Evolutionary conservation across 2,329 filamentous ascomycete genomes (phyloP).

Genomic region (Monosporascus sp.): DNA sequence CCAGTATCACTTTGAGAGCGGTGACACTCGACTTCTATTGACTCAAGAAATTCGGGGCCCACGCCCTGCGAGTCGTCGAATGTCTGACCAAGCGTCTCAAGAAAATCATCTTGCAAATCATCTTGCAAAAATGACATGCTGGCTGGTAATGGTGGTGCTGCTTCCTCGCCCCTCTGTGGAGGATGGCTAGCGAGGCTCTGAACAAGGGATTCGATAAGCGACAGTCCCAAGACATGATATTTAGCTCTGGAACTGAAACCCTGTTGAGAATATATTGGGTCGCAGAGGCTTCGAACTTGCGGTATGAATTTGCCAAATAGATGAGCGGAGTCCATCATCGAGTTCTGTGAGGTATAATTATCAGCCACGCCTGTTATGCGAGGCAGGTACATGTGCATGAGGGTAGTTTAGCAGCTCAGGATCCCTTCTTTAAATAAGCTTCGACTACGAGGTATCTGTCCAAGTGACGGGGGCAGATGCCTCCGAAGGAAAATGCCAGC

Average conservation of each 20-base stretch:
- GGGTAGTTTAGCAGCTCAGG: no score
- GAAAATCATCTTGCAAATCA: constrained; percentile 19
- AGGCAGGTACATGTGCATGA: no score
- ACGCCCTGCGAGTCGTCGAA: constrained; percentile 6
- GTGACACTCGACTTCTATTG: background rate
- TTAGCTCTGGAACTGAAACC: constrained; percentile 27
- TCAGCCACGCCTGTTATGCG: background rate
- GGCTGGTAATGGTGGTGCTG: constrained; percentile 9
- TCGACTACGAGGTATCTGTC: background rate
- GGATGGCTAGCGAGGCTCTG: constrained; percentile 14
- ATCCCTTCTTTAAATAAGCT: background rate
- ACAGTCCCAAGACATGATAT: constrained; percentile 38
- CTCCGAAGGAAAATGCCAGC: constrained; percentile 4
- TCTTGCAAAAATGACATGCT: constrained; percentile 12
- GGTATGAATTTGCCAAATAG: constrained; percentile 39
- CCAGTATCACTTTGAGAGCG: background rate
- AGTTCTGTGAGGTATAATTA: constrained; percentile 27
- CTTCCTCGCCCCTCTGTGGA: constrained; percentile 12
- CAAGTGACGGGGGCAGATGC: no score
- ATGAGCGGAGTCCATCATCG: constrained; percentile 29
- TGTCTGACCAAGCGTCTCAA: constrained; percentile 14
- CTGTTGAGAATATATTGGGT: constrained; percentile 35
- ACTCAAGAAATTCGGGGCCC: constrained; percentile 6
- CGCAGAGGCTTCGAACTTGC: constrained; percentile 35
- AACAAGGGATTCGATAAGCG: constrained; percentile 36